Conservation (phyloP, 805 yeast species). For the Huiozyma sinensis region DNA sequence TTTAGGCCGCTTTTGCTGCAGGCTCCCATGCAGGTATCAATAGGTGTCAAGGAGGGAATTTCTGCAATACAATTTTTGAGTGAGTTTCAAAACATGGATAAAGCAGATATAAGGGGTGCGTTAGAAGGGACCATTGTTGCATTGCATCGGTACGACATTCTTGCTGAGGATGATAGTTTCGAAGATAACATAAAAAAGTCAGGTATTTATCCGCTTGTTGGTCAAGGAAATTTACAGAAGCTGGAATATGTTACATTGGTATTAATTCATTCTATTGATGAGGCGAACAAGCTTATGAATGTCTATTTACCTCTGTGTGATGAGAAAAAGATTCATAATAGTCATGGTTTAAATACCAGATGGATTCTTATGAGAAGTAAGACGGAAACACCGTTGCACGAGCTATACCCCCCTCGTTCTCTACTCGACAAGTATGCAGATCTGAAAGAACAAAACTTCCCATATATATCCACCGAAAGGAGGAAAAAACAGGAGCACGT, state of each 20-base stretch:
- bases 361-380: constrained; percentile 49
- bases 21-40: constrained; percentile 35
- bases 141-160: constrained; percentile 5
- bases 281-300: constrained; percentile 32
- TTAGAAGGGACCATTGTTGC: constrained; percentile 31
- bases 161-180: too few relatives aligned
- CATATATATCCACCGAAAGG: constrained; percentile 35
- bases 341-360: constrained; percentile 7
- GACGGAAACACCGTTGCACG: constrained; percentile 55
- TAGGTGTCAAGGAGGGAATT: constrained; percentile 28
- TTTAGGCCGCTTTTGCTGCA: constrained; percentile 33
- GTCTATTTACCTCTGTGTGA: constrained; percentile 41
- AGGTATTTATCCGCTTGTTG: constrained; percentile 20
- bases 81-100: constrained; percentile 23
- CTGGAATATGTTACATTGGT: constrained; percentile 28
- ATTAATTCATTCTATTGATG: constrained; percentile 57
- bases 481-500: constrained; percentile 40
- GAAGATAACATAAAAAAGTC: constrained; percentile 4
- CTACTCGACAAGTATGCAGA: background rate
- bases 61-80: constrained; percentile 29
- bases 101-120: constrained; percentile 27
- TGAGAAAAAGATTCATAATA: constrained; percentile 2
- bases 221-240: background rate
- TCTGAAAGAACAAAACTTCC: constrained; percentile 13
- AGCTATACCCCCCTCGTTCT: constrained; percentile 30